Base-by-base conservation (phyloP, 371 early-diverging fungal species). In the Synchytrium microbalum region DNA sequence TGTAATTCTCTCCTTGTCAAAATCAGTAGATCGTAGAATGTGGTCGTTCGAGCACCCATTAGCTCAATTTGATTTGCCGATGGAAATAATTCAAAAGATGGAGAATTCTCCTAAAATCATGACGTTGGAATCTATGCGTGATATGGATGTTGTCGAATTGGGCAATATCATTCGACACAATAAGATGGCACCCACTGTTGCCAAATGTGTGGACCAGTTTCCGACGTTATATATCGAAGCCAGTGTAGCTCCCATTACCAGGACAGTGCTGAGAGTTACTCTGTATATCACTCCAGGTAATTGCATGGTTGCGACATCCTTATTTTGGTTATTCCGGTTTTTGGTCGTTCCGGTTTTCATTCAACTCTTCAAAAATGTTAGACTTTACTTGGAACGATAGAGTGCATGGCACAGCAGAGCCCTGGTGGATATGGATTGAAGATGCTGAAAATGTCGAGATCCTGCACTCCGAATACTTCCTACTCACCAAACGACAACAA, bases 11-110 rank as follows among this genome's bases (percentile, higher is more conserved):
- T 91, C 89, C 75, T 72, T 93, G 57, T 93, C 93, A 79, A 92
- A 94, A 72, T 91, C 92, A 89, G 92, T 93, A 0, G 93, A 93
- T 61, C 88, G 86, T 64, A 84, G 92, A 25, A 83, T 86, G 78
- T 96, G 96, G 98, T 72, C 89, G 38, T 88, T 91, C 3, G 93
- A 92, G 95, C 86, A 87, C 59, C 97, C 96, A 23, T 76, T 96
- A 58, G 87, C 95, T 27, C 98, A 98, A 75, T 91, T 93, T 79
- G 82, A 81, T 69, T 73, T 76, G 2, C 80, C 93, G 0, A 68
- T 64, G 13, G 92, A 90, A 8, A 84, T 94, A 23, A 73, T 91
- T 55, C 70, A 79, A 57, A 91, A 91, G 63, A 70, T 96, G 32
- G 90, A 92, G 68, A 65, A 56, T 28, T 65, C 62, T 0, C 60